These are phyloP conservation scores for Teratosphaeriaceae sp. DNA, from an alignment of 2,329 filamentous ascomycete species.

Conservation along the genomic window DNA sequence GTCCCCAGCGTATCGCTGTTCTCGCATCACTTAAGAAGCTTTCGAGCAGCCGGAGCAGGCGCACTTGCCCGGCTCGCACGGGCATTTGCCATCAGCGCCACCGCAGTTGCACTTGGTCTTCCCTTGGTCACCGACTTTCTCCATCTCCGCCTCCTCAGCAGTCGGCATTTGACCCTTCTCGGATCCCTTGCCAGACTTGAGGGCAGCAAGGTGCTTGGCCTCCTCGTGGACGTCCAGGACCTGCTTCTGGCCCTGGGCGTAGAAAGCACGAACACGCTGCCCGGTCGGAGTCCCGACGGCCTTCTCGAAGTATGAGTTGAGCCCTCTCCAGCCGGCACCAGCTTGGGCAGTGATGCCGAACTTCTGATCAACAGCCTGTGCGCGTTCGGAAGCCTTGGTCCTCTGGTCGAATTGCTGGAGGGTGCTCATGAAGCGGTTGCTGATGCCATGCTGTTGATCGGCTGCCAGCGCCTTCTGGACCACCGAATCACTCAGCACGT, in stretches of 20 bases:
- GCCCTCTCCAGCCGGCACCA: slow-evolving; percentile 56
- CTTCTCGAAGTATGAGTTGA: slow-evolving; percentile 92
- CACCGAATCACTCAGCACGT: slow-evolving; percentile 69
- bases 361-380: slow-evolving; percentile 73
- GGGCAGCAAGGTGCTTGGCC: slow-evolving; percentile 76
- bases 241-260: slow-evolving; percentile 76
- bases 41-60: slow-evolving; percentile 43
- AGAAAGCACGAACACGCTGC: slow-evolving; percentile 81
- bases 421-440: slow-evolving; percentile 67
- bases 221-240: slow-evolving; percentile 91
- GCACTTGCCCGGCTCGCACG: slow-evolving; percentile 43
- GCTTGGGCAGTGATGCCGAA: slow-evolving; percentile 76
- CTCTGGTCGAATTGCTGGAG: slow-evolving; percentile 74
- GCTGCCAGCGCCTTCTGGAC: slow-evolving; percentile 80
- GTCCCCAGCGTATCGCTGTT: too few relatives aligned
- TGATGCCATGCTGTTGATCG: slow-evolving; percentile 84
- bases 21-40: slow-evolving; percentile 7
- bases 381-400: slow-evolving; percentile 82
- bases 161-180: slow-evolving; percentile 15
- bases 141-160: slow-evolving; percentile 31
- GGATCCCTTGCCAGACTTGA: slow-evolving; percentile 66
- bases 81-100: slow-evolving; percentile 38
- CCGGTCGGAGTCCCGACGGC: slow-evolving; percentile 81
- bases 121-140: slow-evolving; percentile 41
- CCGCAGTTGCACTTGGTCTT: slow-evolving; percentile 47